Evolutionary conservation across 352 stramenopile species (phyloP), one percentile per base, ranked within the genome.

Genomic region (Globisporangium ultimum): DNA sequence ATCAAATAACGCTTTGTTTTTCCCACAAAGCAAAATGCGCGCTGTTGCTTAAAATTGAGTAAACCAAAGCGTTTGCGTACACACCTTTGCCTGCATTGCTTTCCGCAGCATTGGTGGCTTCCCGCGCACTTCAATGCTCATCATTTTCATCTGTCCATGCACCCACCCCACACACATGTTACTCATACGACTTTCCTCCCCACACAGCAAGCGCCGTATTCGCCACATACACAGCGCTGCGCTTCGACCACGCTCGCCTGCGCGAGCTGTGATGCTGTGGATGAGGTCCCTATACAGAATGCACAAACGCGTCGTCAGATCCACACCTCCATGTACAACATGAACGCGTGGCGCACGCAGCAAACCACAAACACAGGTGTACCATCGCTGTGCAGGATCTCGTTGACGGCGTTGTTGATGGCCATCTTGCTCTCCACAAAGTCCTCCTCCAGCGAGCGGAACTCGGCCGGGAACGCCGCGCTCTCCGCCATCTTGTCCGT

Each of bases 391-490:
- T 70, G 68, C 41, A 88, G 49, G 9, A 92, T 81, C 17, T 81
- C 74, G 53, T 79, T 82, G 53, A 92, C 79, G 48, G 59, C 76
- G 70, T 92, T 90, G 68, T 92, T 92, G 53, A 92, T 88, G 21
- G 78, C 68, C 60, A 89, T 88, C 68, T 92, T 92, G 69, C 75
- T 80, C 45, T 92, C 80, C 48, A 92, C 76, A 51, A 88, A 92
- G 66, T 92, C 80, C 60, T 87, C 83, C 67, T 90, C 83, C 20
- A 90, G 74, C 50, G 75, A 80, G 53, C 73, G 65, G 61, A 92
- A 92, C 61, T 84, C 71, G 7, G 67, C 60, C 24, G 78, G 78
- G 58, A 88, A 72, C 43, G 71, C 71, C 55, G 55, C 55, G 17
- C 40, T 57, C 40, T 53, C 68, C 55, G 64, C 62, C 67, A 73